Evolutionary conservation across 495 filamentous ascomycete genomes (phyloP).

Genomic region (Baudoinia panamericana): DNA sequence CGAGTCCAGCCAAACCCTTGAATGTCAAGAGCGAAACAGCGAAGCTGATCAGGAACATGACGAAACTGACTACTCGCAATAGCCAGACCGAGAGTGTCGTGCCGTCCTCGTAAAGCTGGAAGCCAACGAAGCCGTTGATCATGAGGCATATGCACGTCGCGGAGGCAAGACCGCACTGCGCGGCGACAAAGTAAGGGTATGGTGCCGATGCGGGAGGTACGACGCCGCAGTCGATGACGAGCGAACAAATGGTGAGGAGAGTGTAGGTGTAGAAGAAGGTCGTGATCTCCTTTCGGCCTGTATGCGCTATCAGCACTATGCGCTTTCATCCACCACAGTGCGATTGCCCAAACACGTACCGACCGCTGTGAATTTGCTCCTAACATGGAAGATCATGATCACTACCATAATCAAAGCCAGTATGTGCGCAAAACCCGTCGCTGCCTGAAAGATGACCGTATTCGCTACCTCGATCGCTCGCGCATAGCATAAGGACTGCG

Average conservation of each 20-base stretch:
- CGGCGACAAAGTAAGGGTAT: conserved; percentile 84
- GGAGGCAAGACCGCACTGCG: conserved; percentile 80
- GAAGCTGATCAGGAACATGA: conserved; percentile 77
- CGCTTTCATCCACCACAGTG: too few species aligned
- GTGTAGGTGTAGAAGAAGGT: conserved; percentile 97
- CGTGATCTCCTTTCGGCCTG: conserved; percentile 95
- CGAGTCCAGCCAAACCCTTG: conserved; percentile 77
- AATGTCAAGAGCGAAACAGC: conserved; percentile 84
- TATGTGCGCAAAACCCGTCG: conserved; percentile 84
- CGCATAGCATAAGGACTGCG: conserved; percentile 84
- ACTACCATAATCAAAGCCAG: conserved; percentile 81
- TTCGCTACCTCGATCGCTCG: conserved; percentile 93
- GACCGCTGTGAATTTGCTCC: conserved; percentile 96
- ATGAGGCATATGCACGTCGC: conserved; percentile 79
- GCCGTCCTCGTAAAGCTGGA: conserved; percentile 98
- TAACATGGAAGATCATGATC: conserved; percentile 92
- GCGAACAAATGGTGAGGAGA: conserved; percentile 72
- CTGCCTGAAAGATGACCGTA: conserved; percentile 94
- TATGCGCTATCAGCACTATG: conserved; percentile 3
- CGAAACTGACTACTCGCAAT: conserved; percentile 59
- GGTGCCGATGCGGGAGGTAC: conserved; percentile 64
- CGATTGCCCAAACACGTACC: conserved; percentile 45
- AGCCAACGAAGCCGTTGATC: conserved; percentile 97
- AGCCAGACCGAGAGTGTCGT: conserved; percentile 91
- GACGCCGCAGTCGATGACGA: conserved; percentile 87